These are phyloP conservation scores for Boletus eberwhitei DNA, from an alignment of 768 basidiomycete species.

Conservation along the genomic window DNA sequence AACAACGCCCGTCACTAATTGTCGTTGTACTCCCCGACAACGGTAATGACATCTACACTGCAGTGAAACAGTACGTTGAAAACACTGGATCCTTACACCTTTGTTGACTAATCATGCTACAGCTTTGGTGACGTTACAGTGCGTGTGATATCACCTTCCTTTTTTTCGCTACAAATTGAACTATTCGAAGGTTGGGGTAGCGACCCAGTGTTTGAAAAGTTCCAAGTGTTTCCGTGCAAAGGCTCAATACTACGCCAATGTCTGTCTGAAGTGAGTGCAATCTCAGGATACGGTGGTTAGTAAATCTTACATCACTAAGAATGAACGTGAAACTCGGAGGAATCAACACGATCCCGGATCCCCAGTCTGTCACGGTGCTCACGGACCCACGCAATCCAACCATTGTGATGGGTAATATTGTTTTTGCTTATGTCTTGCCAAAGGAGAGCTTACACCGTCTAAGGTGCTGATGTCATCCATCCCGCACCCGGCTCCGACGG, in stretches of 20 bases:
- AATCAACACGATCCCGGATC: conserved; percentile 75
- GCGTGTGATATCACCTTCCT: conserved; percentile 12
- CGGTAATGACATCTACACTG: conserved; percentile 72
- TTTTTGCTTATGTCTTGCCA: neutral
- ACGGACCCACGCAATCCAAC: conserved; percentile 73
- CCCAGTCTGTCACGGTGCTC: conserved; percentile 58
- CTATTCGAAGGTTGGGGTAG: conserved; percentile 56
- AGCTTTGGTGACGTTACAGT: conserved; percentile 73
- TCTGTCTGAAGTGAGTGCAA: conserved; percentile 64
- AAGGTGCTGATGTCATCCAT: conserved; percentile 81
- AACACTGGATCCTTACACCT: neutral
- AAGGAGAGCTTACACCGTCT: conserved; percentile 1
- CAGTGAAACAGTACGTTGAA: conserved; percentile 68
- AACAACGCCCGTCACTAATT: conserved; percentile 51
- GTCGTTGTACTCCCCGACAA: conserved; percentile 71
- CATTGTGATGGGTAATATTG: conserved; percentile 65
- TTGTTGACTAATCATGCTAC: conserved; percentile 6
- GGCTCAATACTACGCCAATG: conserved; percentile 77
- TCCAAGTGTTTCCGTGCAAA: conserved; percentile 65
- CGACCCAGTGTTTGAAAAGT: conserved; percentile 75
- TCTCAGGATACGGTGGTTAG: neutral
- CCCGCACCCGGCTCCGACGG: conserved; percentile 78
- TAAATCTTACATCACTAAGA: conserved; percentile 34
- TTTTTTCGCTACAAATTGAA: neutral
- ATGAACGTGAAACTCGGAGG: conserved; percentile 85